Percentiles rank a stretch among this genome's conserved stretches.
phyloP scores from a whole-genome alignment of 2,329 filamentous ascomycete species.

The Verticillium nubilum region DNA sequence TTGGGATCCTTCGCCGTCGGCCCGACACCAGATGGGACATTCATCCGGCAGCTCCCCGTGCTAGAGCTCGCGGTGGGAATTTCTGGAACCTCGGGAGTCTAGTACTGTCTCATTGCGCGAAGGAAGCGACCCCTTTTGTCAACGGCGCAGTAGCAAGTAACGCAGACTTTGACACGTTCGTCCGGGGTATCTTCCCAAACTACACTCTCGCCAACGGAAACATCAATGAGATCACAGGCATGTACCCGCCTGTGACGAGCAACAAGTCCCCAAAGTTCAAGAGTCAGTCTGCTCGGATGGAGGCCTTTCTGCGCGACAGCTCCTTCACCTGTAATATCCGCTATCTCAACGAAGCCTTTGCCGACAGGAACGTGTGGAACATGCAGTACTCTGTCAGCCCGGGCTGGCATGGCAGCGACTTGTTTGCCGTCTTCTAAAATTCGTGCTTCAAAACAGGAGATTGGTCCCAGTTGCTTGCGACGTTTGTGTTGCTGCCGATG shows the following conservation, averaged over 20 bases:
- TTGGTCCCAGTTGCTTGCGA: slow-evolving; percentile 16
- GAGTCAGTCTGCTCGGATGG: slow-evolving; percentile 20
- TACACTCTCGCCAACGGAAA: slow-evolving; percentile 21
- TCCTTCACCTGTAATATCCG: slow-evolving; percentile 31
- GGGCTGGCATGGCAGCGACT: slow-evolving; percentile 32
- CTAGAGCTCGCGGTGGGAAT: slow-evolving; percentile 22
- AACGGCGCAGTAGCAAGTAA: slow-evolving; percentile 21
- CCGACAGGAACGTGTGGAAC: slow-evolving; percentile 26
- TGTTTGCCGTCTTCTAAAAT: slow-evolving; percentile 34
- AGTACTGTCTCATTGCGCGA: slow-evolving; percentile 22
- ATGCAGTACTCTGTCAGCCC: slow-evolving; percentile 35
- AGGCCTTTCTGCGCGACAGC: slow-evolving; percentile 24
- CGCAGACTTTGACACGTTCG: slow-evolving; percentile 23
- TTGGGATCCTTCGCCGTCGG: slow-evolving; percentile 24
- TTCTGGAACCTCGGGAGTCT: slow-evolving; percentile 20
- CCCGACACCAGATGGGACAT: slow-evolving; percentile 23
- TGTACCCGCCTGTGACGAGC: slow-evolving; percentile 18
- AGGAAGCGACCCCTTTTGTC: slow-evolving; percentile 24
- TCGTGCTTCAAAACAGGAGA: slow-evolving; percentile 19
- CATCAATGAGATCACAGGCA: slow-evolving; percentile 18
- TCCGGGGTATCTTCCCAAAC: slow-evolving; percentile 24
- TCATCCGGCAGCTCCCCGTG: slow-evolving; percentile 23
- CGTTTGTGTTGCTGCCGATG: slow-evolving; percentile 21
- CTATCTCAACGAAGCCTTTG: slow-evolving; percentile 29
- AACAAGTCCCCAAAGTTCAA: slow-evolving; percentile 14